A percentile compares a stretch with the other conserved stretches of the same genome.
phyloP scores from a whole-genome alignment of 495 filamentous ascomycete genomes.

The Tuber borchii region DNA sequence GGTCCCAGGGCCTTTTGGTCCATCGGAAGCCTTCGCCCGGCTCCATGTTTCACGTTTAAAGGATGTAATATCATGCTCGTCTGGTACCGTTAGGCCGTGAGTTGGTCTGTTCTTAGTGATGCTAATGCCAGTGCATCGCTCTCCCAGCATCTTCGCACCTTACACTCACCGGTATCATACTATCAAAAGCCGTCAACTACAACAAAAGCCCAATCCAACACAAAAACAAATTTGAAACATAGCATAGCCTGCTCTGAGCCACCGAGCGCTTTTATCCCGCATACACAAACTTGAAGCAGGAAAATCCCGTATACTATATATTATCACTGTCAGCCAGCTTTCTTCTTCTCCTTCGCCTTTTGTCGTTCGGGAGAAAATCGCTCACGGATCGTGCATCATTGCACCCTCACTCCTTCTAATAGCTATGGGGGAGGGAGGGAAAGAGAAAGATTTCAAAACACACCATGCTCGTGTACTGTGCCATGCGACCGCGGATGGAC shows the following conservation, averaged over 20 bases:
- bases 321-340: background rate
- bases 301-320: background rate
- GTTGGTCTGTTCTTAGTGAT: background rate
- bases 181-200: background rate
- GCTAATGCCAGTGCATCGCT: background rate
- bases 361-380: conserved; percentile 1
- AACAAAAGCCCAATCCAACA: background rate
- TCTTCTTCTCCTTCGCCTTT: background rate
- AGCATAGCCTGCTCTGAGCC: background rate
- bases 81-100: background rate
- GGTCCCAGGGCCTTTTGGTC: background rate
- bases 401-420: background rate
- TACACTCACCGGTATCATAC: no score
- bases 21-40: background rate
- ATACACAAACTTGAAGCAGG: background rate
- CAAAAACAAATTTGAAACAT: background rate
- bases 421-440: background rate
- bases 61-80: background rate
- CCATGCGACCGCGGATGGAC: background rate
- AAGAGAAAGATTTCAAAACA: background rate
- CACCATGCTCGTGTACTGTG: background rate
- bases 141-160: background rate
- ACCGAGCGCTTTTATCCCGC: background rate
- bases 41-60: background rate
- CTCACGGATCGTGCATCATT: background rate